phyloP scores from a whole-genome alignment of 2,329 filamentous ascomycete species.

The Monosporascus ibericus region DNA sequence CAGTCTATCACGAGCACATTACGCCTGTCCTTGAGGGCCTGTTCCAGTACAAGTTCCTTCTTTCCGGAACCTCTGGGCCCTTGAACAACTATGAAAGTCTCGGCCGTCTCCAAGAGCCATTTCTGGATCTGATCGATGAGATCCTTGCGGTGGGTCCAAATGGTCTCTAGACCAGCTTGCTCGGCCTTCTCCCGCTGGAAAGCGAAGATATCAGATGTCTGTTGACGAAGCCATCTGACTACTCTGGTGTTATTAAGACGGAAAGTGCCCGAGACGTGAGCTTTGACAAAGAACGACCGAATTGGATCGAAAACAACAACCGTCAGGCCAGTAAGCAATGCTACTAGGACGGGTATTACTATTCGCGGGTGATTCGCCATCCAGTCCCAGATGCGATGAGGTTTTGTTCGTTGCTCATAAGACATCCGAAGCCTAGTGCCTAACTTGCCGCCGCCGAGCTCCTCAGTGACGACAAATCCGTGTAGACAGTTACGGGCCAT shows the following conservation, averaged over 20 bases:
- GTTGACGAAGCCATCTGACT: constrained; percentile 75
- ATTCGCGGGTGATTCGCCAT: constrained; percentile 79
- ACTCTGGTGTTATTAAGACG: constrained; percentile 66
- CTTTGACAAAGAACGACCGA: constrained; percentile 84
- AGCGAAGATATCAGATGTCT: constrained; percentile 60
- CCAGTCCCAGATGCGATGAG: constrained; percentile 82
- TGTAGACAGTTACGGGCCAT: constrained; percentile 93
- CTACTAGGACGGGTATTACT: constrained; percentile 76
- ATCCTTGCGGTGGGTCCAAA: constrained; percentile 82
- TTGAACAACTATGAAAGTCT: constrained; percentile 91
- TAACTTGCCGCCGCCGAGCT: constrained; percentile 64
- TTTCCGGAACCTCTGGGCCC: constrained; percentile 90
- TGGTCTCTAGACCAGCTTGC: constrained; percentile 65
- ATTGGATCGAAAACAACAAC: constrained; percentile 93
- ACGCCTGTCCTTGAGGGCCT: constrained; percentile 68
- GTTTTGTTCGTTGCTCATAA: constrained; percentile 74
- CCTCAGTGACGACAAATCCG: constrained; percentile 65
- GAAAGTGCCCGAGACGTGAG: constrained; percentile 74
- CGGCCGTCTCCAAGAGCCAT: constrained; percentile 82
- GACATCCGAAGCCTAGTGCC: constrained; percentile 76
- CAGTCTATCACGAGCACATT: constrained; percentile 86
- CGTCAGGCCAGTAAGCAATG: constrained; percentile 73
- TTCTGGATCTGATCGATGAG: constrained; percentile 76
- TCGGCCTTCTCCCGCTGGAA: constrained; percentile 53
- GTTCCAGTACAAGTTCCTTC: constrained; percentile 77